Percentiles rank a stretch among this genome's conserved stretches.
Conservation (phyloP, 2,329 filamentous ascomycete species). For the Claviceps purpurea region DNA sequence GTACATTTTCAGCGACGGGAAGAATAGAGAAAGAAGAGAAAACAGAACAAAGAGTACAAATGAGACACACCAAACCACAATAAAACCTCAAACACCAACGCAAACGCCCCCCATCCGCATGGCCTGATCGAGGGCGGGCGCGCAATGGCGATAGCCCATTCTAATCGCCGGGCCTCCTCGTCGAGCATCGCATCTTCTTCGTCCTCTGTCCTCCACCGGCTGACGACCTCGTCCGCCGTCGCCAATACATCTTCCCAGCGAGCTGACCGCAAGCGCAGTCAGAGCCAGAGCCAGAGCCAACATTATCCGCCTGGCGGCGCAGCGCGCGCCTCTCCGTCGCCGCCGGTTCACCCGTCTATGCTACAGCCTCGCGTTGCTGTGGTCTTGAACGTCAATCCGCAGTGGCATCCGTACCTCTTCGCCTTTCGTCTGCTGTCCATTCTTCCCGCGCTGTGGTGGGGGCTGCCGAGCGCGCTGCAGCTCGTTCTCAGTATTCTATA, state of each 20-base stretch:
- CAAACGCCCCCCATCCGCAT: constrained; percentile 4
- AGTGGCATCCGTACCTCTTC: constrained; percentile 63
- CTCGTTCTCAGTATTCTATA: constrained; percentile 51
- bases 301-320: not conserved
- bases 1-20: not conserved
- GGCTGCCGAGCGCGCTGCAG: constrained; percentile 52
- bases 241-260: not conserved
- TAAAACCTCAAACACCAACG: not conserved
- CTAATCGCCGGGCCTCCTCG: constrained; percentile 11
- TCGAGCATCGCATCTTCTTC: constrained; percentile 6
- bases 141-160: constrained; percentile 11
- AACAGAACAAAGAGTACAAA: not conserved
- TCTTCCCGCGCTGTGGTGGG: constrained; percentile 59
- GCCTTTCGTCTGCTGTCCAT: constrained; percentile 60
- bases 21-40: not conserved
- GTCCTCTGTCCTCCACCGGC: constrained; percentile 3
- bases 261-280: not conserved
- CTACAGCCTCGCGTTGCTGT: constrained; percentile 69
- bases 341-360: constrained; percentile 25
- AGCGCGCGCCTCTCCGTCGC: not conserved
- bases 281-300: not conserved
- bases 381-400: constrained; percentile 56
- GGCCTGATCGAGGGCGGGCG: constrained; percentile 8
- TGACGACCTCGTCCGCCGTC: constrained; percentile 1
- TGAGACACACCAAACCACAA: not conserved